Conservation (phyloP, 2,329 filamentous ascomycete species). For the Trichoderma sp. region DNA sequence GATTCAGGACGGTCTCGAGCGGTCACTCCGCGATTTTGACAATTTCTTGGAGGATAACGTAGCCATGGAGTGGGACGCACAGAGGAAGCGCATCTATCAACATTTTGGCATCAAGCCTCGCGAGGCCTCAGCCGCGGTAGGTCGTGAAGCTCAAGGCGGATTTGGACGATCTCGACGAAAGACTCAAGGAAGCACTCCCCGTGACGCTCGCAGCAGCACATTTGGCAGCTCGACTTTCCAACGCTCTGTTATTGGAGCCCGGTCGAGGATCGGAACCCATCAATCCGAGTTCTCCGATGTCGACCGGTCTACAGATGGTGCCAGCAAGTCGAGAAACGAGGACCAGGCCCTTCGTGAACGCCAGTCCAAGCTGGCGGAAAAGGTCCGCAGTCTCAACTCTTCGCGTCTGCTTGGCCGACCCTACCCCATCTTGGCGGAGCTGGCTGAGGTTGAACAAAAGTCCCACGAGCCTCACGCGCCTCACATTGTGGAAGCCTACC, state of each 20-base stretch:
- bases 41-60: conserved; percentile 91
- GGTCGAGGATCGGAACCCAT: conserved; percentile 65
- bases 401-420: conserved; percentile 62
- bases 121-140: conserved; percentile 43
- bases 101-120: conserved; percentile 82
- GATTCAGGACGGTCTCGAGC: conserved; percentile 85
- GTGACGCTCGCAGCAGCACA: conserved; percentile 47
- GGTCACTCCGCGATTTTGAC: conserved; percentile 89
- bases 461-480: conserved; percentile 68
- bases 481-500: conserved; percentile 78
- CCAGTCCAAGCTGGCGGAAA: conserved; percentile 75
- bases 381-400: conserved; percentile 74
- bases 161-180: conserved; percentile 60
- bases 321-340: conserved; percentile 51
- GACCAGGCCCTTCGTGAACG: conserved; percentile 79
- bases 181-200: conserved; percentile 45
- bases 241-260: conserved; percentile 82
- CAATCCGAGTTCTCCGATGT: conserved; percentile 66
- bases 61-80: conserved; percentile 91
- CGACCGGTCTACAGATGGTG: conserved; percentile 52
- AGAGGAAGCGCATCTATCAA: conserved; percentile 88
- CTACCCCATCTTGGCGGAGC: conserved; percentile 72
- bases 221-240: conserved; percentile 64
- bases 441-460: conserved; percentile 69
- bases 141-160: conserved; percentile 50